Evolutionary conservation across 31 red algal species (phyloP).

Genomic region (Asparagopsis taxiformis): DNA sequence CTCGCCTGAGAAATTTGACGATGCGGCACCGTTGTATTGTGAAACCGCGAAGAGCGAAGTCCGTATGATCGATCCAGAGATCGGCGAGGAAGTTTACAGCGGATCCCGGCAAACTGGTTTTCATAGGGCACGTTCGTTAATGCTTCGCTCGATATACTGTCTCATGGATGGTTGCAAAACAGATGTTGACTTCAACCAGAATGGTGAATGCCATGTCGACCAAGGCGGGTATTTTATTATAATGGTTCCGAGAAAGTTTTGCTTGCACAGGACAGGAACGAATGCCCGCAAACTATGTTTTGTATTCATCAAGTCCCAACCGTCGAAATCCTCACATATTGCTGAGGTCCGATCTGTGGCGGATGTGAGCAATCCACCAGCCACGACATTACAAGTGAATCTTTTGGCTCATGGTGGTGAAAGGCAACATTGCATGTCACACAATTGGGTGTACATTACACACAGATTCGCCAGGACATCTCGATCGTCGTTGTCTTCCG

Average conservation of each 20-base stretch:
- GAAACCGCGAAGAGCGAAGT: constrained; percentile 81
- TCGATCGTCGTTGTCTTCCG: constrained; percentile 67
- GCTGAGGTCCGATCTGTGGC: constrained; percentile 60
- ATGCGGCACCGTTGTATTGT: constrained; percentile 87
- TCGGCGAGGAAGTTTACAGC: constrained; percentile 64
- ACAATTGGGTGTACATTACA: constrained; percentile 38
- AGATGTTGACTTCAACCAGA: constrained; percentile 32
- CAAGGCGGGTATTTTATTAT: constrained; percentile 75
- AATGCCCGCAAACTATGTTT: constrained; percentile 62
- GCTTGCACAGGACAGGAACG: constrained; percentile 59
- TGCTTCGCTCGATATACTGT: constrained; percentile 92
- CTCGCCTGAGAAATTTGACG: constrained; percentile 89
- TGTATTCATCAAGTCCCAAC: constrained; percentile 32
- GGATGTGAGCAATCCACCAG: constrained; percentile 52
- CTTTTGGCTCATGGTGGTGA: constrained; percentile 42
- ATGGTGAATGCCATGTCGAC: constrained; percentile 65
- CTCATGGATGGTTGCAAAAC: too few species aligned
- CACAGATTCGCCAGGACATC: constrained; percentile 65
- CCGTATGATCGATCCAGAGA: constrained; percentile 61
- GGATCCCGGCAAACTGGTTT: constrained; percentile 46
- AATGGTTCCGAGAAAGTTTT: constrained; percentile 75
- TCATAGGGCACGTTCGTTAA: constrained; percentile 83
- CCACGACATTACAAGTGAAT: constrained; percentile 24
- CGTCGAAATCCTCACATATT: constrained; percentile 40
- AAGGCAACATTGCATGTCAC: constrained; percentile 33